Base-by-base conservation (phyloP, 2,329 filamentous ascomycete species). In the Fusarium newnesense region DNA sequence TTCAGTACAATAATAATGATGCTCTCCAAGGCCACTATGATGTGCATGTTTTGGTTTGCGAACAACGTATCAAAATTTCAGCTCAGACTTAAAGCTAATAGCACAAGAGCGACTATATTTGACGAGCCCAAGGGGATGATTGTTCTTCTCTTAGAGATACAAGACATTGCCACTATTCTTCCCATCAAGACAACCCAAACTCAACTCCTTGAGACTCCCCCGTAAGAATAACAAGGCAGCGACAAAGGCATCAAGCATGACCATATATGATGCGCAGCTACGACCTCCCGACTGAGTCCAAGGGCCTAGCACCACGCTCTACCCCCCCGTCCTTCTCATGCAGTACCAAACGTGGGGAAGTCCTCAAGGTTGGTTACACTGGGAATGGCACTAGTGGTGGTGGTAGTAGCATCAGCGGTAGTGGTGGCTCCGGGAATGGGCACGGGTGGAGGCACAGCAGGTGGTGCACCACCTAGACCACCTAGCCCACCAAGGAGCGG, bases 21-120 rank as follows among this genome's bases (percentile, higher is more conserved):
- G 40, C 12, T 12, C 40, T 24, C 24, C 21, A 24, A 43, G 21
- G 8, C n/a, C 4, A 10, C 9, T 3, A 15, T 4, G 8, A 24
- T 10, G 18, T n/a, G 26, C 11, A 2, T 10, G 4, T 8, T 6
- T 21, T 26, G 5, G 4, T 26, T 2, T 36, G 9, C n/a, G 8
- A 52, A 26, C 7, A 16, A 37, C 3, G 13, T 7, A 26, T 26
- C 49, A 10, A 37, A n/a, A 26, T 11, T 15, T 6, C 32, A 26
- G 4, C 24, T 36, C 12, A 15, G 4, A 26, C 5, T 10, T 52
- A 36, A 21, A 16, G 11, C 18, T 37, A 13, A 36, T 8, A 36
- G 49, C 32, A 9, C 10, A 36, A 26, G 10, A 2, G 12, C 49
- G 18, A 21, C 32, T 26, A 21, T 52, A 37, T 15, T 26, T 10